Conservation (phyloP, 495 filamentous ascomycete genomes). For the Talaromyces proteolyticus region DNA sequence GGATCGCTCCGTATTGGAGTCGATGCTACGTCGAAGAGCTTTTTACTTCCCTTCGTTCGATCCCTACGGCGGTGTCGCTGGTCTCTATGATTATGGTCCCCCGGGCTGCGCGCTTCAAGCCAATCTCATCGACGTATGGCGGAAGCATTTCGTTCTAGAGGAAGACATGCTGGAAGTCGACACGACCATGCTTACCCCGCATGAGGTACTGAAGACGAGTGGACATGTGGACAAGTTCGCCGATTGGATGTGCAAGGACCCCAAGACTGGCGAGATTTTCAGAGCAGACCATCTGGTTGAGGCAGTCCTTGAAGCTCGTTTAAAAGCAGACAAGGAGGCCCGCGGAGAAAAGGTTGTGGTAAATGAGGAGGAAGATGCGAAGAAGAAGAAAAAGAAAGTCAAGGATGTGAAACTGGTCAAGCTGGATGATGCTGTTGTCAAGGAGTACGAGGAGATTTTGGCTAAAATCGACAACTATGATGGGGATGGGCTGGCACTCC, state of each 20-base stretch:
- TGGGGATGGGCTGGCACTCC: slow-evolving; percentile 54
- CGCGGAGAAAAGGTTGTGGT: slow-evolving; percentile 64
- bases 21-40: slow-evolving; percentile 76
- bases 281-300: slow-evolving; percentile 94
- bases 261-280: slow-evolving; percentile 93
- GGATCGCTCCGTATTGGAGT: slow-evolving; percentile 73
- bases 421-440: slow-evolving; percentile 56
- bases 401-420: slow-evolving; percentile 53
- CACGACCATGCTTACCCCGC: slow-evolving; percentile 77
- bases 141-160: slow-evolving; percentile 86
- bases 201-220: slow-evolving; percentile 89
- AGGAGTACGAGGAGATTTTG: slow-evolving; percentile 64
- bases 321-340: slow-evolving; percentile 77
- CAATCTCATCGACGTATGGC: slow-evolving; percentile 86
- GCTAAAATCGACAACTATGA: slow-evolving; percentile 70
- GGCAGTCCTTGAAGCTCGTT: slow-evolving; percentile 76
- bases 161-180: slow-evolving; percentile 91
- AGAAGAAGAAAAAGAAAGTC: slow-evolving; percentile 63
- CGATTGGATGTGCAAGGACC: slow-evolving; percentile 99
- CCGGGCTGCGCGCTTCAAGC: slow-evolving; percentile 73
- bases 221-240: slow-evolving; percentile 98
- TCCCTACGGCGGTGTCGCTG: slow-evolving; percentile 82
- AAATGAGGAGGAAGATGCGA: slow-evolving; percentile 57
- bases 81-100: slow-evolving; percentile 82
- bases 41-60: slow-evolving; percentile 97